Conservation (phyloP, 1,284 basidiomycete genomes). For the Sparassis latifolia region DNA sequence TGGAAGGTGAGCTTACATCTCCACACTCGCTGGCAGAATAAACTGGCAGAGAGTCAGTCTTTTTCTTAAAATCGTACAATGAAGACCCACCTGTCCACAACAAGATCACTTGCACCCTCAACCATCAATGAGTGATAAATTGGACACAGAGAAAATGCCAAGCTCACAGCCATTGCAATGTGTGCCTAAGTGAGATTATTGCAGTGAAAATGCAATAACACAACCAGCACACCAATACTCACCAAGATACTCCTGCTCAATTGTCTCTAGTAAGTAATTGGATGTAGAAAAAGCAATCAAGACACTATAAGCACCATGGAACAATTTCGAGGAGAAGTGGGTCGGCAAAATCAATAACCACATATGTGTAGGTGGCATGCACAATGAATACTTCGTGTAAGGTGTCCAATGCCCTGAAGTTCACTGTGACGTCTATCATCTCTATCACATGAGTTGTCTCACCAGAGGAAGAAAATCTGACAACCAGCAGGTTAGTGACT, state of each 20-base stretch:
- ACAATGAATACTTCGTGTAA: background rate
- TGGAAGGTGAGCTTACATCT: background rate
- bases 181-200: background rate
- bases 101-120: background rate
- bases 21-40: background rate
- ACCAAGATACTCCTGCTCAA: background rate
- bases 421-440: background rate
- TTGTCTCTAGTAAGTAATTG: background rate
- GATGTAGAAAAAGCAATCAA: background rate
- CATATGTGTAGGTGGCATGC: background rate
- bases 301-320: background rate
- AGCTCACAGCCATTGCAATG: background rate
- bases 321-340: background rate
- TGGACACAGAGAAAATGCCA: background rate
- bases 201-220: background rate
- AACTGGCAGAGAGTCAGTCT: background rate
- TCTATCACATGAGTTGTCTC: background rate
- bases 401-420: background rate
- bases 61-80: background rate
- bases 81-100: background rate
- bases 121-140: background rate
- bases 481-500: background rate
- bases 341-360: background rate
- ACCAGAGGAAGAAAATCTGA: background rate
- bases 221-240: background rate